Evolutionary conservation across 2,329 filamentous ascomycete genomes (phyloP).

Genomic region (Dryadomyces sulphureus): DNA sequence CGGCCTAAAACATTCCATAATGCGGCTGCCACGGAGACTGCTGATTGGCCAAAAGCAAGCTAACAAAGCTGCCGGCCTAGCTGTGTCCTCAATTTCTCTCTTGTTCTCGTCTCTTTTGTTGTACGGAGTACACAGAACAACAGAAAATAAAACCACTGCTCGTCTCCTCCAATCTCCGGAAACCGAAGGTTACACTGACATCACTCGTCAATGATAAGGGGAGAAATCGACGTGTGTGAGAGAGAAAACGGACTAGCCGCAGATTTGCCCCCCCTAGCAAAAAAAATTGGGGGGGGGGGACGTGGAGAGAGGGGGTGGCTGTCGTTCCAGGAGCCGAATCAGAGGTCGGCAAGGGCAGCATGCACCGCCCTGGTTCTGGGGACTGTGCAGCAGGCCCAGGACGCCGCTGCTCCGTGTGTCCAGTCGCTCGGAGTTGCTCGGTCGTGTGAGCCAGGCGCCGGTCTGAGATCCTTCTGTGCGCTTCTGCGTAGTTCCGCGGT

Average conservation of each 20-base stretch:
- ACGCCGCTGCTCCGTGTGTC: neutral
- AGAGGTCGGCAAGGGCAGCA: neutral
- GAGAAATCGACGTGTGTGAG: neutral
- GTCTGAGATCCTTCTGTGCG: no score
- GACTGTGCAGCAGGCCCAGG: neutral
- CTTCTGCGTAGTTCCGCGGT: neutral
- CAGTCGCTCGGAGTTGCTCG: neutral
- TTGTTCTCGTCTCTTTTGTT: neutral
- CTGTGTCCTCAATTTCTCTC: neutral
- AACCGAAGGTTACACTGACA: neutral
- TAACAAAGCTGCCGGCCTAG: neutral
- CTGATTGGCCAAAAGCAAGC: neutral
- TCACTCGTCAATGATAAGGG: neutral
- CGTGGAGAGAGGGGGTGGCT: neutral
- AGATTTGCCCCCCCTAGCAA: neutral
- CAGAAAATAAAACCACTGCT: neutral
- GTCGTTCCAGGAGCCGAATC: constrained; percentile 1
- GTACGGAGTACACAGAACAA: neutral
- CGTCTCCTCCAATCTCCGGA: neutral
- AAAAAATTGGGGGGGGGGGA: neutral
- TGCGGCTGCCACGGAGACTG: neutral
- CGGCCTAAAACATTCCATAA: neutral
- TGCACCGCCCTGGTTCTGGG: neutral
- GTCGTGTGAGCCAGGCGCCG: no score
- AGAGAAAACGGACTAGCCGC: neutral